Conservation (phyloP, 345 rosid species). For the Pelargonium nanum region DNA sequence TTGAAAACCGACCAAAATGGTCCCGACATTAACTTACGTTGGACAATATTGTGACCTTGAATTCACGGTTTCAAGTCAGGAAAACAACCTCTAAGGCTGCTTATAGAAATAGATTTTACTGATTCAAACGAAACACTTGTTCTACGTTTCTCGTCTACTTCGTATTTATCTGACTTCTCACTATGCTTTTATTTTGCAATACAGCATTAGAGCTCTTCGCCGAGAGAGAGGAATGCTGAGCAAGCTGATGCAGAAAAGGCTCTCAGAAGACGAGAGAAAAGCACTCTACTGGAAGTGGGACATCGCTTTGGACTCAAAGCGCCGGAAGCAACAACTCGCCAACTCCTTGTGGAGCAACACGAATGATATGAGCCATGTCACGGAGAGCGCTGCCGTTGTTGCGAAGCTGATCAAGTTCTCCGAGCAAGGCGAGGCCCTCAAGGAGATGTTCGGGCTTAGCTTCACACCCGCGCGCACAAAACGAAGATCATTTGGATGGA, state of each 20-base stretch:
- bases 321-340: slow-evolving; percentile 64
- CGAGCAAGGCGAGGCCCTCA: slow-evolving; percentile 67
- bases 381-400: slow-evolving; percentile 64
- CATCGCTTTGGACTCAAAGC: slow-evolving; percentile 53
- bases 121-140: background rate
- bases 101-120: too few relatives aligned
- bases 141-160: background rate
- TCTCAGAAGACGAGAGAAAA: slow-evolving; percentile 54
- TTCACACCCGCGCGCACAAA: slow-evolving; percentile 50
- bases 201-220: slow-evolving; percentile 62
- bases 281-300: slow-evolving; percentile 72
- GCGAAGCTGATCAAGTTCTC: slow-evolving; percentile 71
- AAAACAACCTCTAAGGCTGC: too few relatives aligned
- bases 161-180: background rate
- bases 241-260: slow-evolving; percentile 72
- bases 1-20: too few relatives aligned
- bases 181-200: slow-evolving; percentile 6
- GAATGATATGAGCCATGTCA: slow-evolving; percentile 43
- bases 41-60: too few relatives aligned
- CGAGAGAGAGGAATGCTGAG: slow-evolving; percentile 68
- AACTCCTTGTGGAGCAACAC: slow-evolving; percentile 60
- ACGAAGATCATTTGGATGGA: slow-evolving; percentile 62
- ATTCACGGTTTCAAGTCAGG: too few relatives aligned
- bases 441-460: slow-evolving; percentile 88
- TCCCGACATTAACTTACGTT: too few relatives aligned